Base-by-base conservation (phyloP, 345 rosid species). In the Cardiospermum halicacabum region DNA sequence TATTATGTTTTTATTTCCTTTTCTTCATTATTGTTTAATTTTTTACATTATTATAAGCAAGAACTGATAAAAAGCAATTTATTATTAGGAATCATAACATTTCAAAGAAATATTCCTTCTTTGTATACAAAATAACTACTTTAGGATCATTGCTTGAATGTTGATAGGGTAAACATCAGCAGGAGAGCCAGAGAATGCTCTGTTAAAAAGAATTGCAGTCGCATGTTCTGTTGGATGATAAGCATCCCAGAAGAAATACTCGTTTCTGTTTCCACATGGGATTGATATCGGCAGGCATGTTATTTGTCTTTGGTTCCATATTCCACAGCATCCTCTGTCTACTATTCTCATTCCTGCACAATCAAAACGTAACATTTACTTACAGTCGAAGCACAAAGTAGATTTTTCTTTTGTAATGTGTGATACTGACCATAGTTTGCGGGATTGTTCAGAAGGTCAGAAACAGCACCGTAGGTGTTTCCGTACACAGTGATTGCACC, bases 161-260 rank as follows among this genome's bases (percentile, higher is more conserved):
- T 92, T 89, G 39, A 92, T 79, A 3, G 98, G 98, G 70, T 85
- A 87, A 31, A 70, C 69, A 31, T 89, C 88, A 1, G 72, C 49
- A 19, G 78, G 81, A 2, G 95, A 69, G 1, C 96, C 96, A 12
- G 77, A 80, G 72, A 84, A 81, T 19, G 96, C 93, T 58, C 88
- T 74, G 37, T 72, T 76, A 15, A 80, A 88, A 30, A 91, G 80
- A 32, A 91, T 64, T 10, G 74, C 72, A 54, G 74, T 78, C 0
- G 81, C 96, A n/a, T 85, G 87, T 65, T 89, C 81, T 11, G 97
- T 91, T 22, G 93, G 97, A 72, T 95, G 96, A 58, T 79, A 94
- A 0, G 97, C 99, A 57, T 94, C 96, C 99, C 99, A 94, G 54
- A 91, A 91, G 24, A 85, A 64, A 69, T 79, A 78, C 13, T 83